Base-by-base conservation (phyloP, 2,329 filamentous ascomycete genomes). In the Emmonsiellopsis sp. region DNA sequence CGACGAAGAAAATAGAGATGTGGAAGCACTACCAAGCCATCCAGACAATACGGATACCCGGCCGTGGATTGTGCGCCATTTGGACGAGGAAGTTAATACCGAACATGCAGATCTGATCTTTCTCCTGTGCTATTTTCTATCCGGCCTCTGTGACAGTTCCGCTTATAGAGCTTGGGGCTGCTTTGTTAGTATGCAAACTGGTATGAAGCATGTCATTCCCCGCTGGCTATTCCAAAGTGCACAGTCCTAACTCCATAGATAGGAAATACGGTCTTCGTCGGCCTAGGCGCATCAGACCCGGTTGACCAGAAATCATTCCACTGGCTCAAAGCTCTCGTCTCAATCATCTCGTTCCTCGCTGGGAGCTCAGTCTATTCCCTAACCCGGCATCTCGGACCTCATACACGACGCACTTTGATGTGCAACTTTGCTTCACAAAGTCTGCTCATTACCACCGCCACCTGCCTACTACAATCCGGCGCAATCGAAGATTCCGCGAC, bases 211-310 rank as follows among this genome's bases (percentile, higher is more conserved):
- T 34, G 13, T 20, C 30, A 30, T 40, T n/a, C 51, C 37, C 16
- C 44, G 53, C 20, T 41, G 20, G n/a, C 50, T 47, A 50, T 44
- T 5, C 6, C 15, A 49, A 49, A 49, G 10, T 11, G 20, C 13
- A 34, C 20, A 30, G 10, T 34, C n/a, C 41, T 16, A 44, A 15
- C 9, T 49, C 31, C 5, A 38, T 34, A 38, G 2, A 34, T 43
- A 75, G 72, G 72, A 56, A 75, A 76, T 58, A 75, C 73, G 32
- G 65, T 76, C 56, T 75, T 75, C 65, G 67, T 74, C 49, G 73
- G 71, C 16, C 69, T 76, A 5, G 73, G 73, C 37, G 67, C 73
- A 26, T 70, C 70, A 5, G 65, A 67, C 34, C 69, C 70, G 51
- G 71, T 72, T 7, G 52, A 54, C 43, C 67, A 59, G 38, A 70